Base-by-base conservation (phyloP, 2,329 filamentous ascomycete species). In the Dactylellina drechsleri region DNA sequence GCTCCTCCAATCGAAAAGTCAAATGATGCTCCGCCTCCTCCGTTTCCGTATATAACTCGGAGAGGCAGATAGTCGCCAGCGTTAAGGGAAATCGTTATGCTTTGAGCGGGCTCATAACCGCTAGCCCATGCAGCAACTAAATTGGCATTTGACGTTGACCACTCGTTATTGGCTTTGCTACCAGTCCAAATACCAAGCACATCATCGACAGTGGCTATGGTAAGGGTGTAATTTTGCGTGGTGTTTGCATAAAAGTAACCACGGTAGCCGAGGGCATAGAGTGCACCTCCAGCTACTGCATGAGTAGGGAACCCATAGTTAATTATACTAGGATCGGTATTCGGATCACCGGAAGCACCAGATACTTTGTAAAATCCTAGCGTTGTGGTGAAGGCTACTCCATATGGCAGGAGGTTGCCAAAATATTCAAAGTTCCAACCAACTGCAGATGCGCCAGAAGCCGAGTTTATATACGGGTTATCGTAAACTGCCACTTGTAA, bases 221-320 rank as follows among this genome's bases (percentile, higher is more conserved):
- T 36, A n/a, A 70, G 62, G 5, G 7, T 70, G 26, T 70, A 70
- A 1, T 47, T 54, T 23, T 15, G 45, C 10, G 20, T 40, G 2
- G 16, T 40, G 1, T 56, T 56, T 15, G 66, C 56, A 16, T 62
- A 70, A 43, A 70, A 70, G 28, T 56, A 70, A 15, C 66, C 66
- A 1, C 66, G 66, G 23, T 70, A 61, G 6, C 28, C 40, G 31
- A 61, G 43, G 31, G 31, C 58, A 47, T 49, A 61, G 1, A 20
- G 45, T 20, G 58, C 41, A 31, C 58, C 58, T 28, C 28, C 31
- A 16, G 47, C 28, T 7, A n/a, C 8, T 49, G 8, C 8, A 12
- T n/a, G 8, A 5, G 45, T 7, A 8, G 5, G 5, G n/a, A 49
- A 49, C 10, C 45, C 45, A n/a, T n/a, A n/a, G n/a, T n/a, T n/a